A percentile compares a stretch with the other conserved stretches of the same genome.
These are phyloP conservation scores for Rhododendron henanense DNA, from an alignment of 148 eudicot species.

Conservation along the genomic window DNA sequence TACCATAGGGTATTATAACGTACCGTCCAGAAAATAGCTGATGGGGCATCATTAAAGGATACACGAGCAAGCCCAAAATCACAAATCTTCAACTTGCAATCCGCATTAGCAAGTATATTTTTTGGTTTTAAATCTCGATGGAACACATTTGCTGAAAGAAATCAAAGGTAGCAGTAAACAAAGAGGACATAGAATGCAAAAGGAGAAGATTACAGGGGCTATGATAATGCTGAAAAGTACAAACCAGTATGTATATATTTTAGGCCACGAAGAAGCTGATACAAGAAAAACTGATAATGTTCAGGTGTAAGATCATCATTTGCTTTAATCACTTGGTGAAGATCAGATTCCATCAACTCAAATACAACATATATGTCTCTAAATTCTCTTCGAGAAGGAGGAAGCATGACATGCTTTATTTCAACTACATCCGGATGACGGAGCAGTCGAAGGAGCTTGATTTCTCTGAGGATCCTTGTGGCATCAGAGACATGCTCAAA, in stretches of 20 bases:
- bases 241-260: constrained; percentile 89
- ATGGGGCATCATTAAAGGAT: constrained; percentile 84
- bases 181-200: not conserved
- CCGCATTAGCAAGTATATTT: constrained; percentile 94
- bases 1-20: not conserved
- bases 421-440: constrained; percentile 92
- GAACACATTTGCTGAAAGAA: constrained; percentile 74
- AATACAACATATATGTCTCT: constrained; percentile 88
- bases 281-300: constrained; percentile 86
- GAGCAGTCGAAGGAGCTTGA: constrained; percentile 87
- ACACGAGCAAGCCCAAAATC: constrained; percentile 98
- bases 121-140: constrained; percentile 94
- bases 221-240: constrained; percentile 9
- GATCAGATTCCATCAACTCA: constrained; percentile 97
- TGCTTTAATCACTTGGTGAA: constrained; percentile 91
- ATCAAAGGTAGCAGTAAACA: not conserved
- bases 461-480: constrained; percentile 90
- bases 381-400: constrained; percentile 94
- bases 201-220: not conserved
- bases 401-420: constrained; percentile 93
- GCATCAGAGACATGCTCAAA: constrained; percentile 99
- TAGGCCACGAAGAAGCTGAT: constrained; percentile 88
- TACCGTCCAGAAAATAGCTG: constrained; percentile 94
- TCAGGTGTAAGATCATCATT: constrained; percentile 88
- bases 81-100: constrained; percentile 91